Percentiles rank a stretch among this genome's conserved stretches.
phyloP scores from a whole-genome alignment of 148 eudicot genomes.

The Camellia sinensis region DNA sequence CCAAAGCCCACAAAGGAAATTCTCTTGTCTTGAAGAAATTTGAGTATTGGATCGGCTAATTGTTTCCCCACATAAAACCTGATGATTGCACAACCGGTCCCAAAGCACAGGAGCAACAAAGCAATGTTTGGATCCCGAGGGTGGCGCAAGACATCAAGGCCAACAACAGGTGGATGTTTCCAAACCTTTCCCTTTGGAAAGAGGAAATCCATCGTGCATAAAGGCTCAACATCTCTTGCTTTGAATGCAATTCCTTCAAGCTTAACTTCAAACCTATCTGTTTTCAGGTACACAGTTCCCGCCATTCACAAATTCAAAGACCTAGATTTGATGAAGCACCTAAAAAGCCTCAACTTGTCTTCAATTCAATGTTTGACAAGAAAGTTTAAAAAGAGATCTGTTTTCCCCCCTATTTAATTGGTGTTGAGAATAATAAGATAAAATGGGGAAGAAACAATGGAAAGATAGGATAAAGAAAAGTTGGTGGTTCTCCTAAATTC shows the following conservation, averaged over 20 bases:
- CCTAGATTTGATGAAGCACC: background rate
- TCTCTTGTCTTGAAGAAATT: conserved; percentile 33
- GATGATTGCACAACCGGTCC: conserved; percentile 37
- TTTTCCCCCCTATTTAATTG: no score
- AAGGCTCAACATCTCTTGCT: background rate
- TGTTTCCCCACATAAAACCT: conserved; percentile 22
- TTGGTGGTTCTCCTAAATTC: no score
- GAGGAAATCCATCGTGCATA: conserved; percentile 26
- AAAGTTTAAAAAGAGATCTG: no score
- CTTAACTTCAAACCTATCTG: conserved; percentile 26
- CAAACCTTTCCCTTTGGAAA: conserved; percentile 36
- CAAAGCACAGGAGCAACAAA: conserved; percentile 33
- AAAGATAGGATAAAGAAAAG: no score
- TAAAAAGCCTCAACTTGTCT: no score
- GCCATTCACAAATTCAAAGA: background rate
- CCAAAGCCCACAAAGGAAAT: conserved; percentile 37
- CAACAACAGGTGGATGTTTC: conserved; percentile 31
- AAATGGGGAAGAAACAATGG: no score
- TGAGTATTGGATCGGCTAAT: conserved; percentile 23
- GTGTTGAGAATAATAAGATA: no score
- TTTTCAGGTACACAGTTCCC: conserved; percentile 1
- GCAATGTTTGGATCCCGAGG: conserved; percentile 31
- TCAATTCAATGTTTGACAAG: background rate
- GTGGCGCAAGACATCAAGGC: conserved; percentile 37
- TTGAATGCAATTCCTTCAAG: background rate